These are phyloP conservation scores for Penicillium sp. DNA, from an alignment of 2,329 filamentous ascomycete genomes.

Conservation along the genomic window DNA sequence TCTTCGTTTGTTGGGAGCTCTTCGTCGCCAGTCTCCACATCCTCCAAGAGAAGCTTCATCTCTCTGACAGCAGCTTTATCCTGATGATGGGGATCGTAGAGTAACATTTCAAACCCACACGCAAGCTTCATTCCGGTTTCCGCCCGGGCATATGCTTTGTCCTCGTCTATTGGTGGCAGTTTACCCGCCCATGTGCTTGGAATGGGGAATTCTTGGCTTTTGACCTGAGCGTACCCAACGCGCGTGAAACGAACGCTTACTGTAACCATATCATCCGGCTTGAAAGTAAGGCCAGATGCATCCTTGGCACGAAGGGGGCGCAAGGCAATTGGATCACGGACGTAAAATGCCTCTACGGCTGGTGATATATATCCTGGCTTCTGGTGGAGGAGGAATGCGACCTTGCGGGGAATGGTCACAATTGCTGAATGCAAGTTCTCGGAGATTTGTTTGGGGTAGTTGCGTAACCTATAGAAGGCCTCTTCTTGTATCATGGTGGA, in stretches of 20 bases:
- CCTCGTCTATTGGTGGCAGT: constrained; percentile 38
- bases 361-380: constrained; percentile 76
- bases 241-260: constrained; percentile 81
- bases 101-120: constrained; percentile 87
- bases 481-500: constrained; percentile 78
- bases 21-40: constrained; percentile 71
- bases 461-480: constrained; percentile 83
- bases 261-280: constrained; percentile 75
- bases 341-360: constrained; percentile 87
- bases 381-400: constrained; percentile 76
- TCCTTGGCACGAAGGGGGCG: constrained; percentile 64
- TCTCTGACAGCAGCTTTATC: constrained; percentile 72
- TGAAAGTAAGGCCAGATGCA: constrained; percentile 61
- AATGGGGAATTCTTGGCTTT: constrained; percentile 75
- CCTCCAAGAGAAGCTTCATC: constrained; percentile 73
- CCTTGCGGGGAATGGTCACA: constrained; percentile 74
- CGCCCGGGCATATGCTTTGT: constrained; percentile 51
- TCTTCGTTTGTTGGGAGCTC: constrained; percentile 70
- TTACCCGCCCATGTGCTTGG: constrained; percentile 59
- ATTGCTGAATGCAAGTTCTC: constrained; percentile 75
- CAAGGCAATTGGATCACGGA: constrained; percentile 77
- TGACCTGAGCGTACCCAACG: constrained; percentile 86
- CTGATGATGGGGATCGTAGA: constrained; percentile 65
- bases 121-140: constrained; percentile 87
- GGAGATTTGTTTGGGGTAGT: constrained; percentile 75